These are phyloP conservation scores for Sphaerobolus stellatus DNA, from an alignment of 1,284 basidiomycete genomes.

Conservation along the genomic window DNA sequence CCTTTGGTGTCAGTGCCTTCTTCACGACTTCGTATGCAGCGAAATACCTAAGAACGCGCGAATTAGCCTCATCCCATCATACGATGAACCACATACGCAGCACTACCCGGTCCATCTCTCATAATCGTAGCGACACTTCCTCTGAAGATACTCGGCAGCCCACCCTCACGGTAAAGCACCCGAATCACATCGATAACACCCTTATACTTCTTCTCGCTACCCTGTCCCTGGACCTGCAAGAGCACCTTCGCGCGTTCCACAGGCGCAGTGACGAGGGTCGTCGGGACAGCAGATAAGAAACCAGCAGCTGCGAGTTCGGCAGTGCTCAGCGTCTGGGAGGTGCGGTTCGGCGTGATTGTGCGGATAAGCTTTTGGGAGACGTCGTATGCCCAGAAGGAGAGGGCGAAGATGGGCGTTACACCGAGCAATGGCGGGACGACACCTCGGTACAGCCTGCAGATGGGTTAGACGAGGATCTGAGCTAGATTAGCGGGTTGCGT, in stretches of 20 bases:
- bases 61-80: neutral
- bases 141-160: conserved; percentile 88
- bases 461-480: neutral
- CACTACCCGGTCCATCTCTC: conserved; percentile 94
- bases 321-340: conserved; percentile 64
- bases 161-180: conserved; percentile 94
- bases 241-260: conserved; percentile 98
- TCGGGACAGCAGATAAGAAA: conserved; percentile 92
- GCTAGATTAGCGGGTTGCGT: conserved; percentile 24
- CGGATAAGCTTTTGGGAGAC: conserved; percentile 89
- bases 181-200: conserved; percentile 91
- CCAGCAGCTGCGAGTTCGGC: conserved; percentile 90
- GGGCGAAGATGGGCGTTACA: conserved; percentile 97
- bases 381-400: conserved; percentile 99
- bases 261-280: conserved; percentile 90
- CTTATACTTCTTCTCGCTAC: conserved; percentile 74
- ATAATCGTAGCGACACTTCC: conserved; percentile 91
- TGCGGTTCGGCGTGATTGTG: conserved; percentile 67
- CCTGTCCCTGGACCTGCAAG: conserved; percentile 91
- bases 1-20: conserved; percentile 77
- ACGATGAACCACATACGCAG: conserved; percentile 65
- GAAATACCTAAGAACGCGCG: conserved; percentile 71
- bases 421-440: conserved; percentile 95
- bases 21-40: conserved; percentile 96
- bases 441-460: conserved; percentile 84